phyloP scores from a whole-genome alignment of 768 basidiomycete species.

The Russula griseocarnosa region DNA sequence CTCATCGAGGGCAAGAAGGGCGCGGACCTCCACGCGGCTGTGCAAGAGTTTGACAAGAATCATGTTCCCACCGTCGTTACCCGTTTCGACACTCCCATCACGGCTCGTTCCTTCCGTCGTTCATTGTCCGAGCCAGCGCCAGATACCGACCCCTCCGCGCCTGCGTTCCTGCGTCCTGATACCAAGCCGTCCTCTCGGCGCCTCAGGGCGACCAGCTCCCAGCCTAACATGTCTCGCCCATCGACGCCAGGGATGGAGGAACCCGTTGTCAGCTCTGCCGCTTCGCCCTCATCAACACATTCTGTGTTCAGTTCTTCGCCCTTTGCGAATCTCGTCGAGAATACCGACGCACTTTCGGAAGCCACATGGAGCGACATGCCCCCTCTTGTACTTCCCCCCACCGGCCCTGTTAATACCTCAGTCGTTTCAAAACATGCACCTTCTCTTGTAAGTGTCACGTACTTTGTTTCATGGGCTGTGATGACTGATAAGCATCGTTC shows the following conservation, averaged over 20 bases:
- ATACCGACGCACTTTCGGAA: slow-evolving; percentile 7
- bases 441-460: slow-evolving; percentile 25
- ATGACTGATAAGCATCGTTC: neutral
- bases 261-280: neutral
- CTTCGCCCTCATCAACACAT: neutral
- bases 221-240: slow-evolving; percentile 23
- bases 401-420: neutral
- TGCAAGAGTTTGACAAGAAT: slow-evolving; percentile 42
- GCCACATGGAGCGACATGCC: slow-evolving; percentile 24
- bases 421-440: slow-evolving; percentile 19
- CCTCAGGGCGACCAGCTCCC: slow-evolving; percentile 27
- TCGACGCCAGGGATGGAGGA: slow-evolving; percentile 13
- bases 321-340: slow-evolving; percentile 14
- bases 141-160: slow-evolving; percentile 37
- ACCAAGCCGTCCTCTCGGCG: slow-evolving; percentile 21
- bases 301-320: slow-evolving; percentile 13
- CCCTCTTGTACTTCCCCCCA: slow-evolving; percentile 25
- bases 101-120: slow-evolving; percentile 63
- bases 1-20: slow-evolving; percentile 44
- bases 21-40: slow-evolving; percentile 36
- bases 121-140: slow-evolving; percentile 56
- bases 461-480: neutral
- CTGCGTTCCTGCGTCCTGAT: slow-evolving; percentile 22
- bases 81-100: slow-evolving; percentile 69
- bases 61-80: slow-evolving; percentile 60